phyloP scores from a whole-genome alignment of 305 asterid species.

The Withania somnifera region DNA sequence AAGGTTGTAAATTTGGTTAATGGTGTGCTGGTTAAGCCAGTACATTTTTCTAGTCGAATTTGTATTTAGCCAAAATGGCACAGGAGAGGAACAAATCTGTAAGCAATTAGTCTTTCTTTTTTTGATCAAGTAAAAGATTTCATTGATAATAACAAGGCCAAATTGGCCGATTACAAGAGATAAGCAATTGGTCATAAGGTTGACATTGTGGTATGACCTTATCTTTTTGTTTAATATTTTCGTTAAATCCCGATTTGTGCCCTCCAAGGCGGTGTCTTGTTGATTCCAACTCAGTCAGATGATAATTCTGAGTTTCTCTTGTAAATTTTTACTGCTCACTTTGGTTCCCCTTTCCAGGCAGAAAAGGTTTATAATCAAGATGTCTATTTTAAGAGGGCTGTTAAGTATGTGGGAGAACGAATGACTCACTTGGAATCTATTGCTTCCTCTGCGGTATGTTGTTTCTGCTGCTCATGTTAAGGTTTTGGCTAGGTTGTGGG shows the following conservation, averaged over 20 bases:
- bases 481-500: not conserved
- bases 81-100: not conserved
- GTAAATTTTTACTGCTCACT: not conserved
- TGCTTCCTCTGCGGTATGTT: slow-evolving; percentile 71
- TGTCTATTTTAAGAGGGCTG: slow-evolving; percentile 66
- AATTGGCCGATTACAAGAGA: too few species aligned
- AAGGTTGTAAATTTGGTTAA: not conserved
- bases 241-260: not conserved
- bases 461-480: slow-evolving; percentile 3
- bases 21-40: not conserved
- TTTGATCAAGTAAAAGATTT: too few species aligned
- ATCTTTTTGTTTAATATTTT: not conserved
- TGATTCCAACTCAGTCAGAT: not conserved
- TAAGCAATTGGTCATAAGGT: not conserved
- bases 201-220: not conserved
- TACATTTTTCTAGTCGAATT: not conserved
- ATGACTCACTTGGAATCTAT: slow-evolving; percentile 83
- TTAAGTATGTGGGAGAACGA: slow-evolving; percentile 61
- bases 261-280: not conserved
- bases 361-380: slow-evolving; percentile 81
- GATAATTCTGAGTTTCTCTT: not conserved
- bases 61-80: not conserved
- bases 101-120: not conserved
- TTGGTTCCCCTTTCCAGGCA: slow-evolving; percentile 33
- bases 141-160: too few species aligned